Conservation (phyloP, 441 rosid genomes). For the Pelargonium myrrhifolium region DNA sequence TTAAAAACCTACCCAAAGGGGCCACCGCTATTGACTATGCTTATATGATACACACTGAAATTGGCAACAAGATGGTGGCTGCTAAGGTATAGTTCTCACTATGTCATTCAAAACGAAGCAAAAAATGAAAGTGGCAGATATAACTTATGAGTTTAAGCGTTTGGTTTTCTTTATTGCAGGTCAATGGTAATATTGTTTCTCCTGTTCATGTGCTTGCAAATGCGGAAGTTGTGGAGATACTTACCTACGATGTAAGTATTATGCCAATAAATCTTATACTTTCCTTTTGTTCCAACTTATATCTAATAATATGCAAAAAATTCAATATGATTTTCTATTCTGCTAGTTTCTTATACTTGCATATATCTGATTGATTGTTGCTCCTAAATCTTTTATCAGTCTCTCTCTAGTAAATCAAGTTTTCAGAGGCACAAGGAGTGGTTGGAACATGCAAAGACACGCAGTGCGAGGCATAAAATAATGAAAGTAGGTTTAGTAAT, state of each 20-base stretch:
- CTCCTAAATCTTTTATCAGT: constrained; percentile 32
- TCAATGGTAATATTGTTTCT: constrained; percentile 88
- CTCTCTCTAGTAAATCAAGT: constrained; percentile 84
- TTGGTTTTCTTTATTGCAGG: constrained; percentile 39
- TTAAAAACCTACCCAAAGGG: constrained; percentile 88
- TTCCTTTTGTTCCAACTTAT: constrained; percentile 2
- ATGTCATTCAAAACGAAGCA: background rate
- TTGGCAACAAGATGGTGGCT: constrained; percentile 96
- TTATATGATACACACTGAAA: constrained; percentile 91
- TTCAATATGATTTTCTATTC: too few relatives aligned
- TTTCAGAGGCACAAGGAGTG: constrained; percentile 93
- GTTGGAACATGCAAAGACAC: constrained; percentile 94
- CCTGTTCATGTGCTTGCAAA: constrained; percentile 75
- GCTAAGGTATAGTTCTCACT: constrained; percentile 59
- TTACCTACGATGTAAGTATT: constrained; percentile 76
- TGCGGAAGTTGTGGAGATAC: constrained; percentile 96
- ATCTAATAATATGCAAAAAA: too few relatives aligned
- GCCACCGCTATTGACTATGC: constrained; percentile 95
- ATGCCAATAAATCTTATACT: constrained; percentile 11
- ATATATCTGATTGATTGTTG: background rate
- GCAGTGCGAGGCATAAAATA: constrained; percentile 94
- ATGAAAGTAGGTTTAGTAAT: constrained; percentile 62
- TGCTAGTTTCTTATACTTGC: background rate
- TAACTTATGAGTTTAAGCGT: background rate
- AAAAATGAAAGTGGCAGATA: background rate